phyloP scores from a whole-genome alignment of 306 rosid genomes.

The Albizia julibrissin region DNA sequence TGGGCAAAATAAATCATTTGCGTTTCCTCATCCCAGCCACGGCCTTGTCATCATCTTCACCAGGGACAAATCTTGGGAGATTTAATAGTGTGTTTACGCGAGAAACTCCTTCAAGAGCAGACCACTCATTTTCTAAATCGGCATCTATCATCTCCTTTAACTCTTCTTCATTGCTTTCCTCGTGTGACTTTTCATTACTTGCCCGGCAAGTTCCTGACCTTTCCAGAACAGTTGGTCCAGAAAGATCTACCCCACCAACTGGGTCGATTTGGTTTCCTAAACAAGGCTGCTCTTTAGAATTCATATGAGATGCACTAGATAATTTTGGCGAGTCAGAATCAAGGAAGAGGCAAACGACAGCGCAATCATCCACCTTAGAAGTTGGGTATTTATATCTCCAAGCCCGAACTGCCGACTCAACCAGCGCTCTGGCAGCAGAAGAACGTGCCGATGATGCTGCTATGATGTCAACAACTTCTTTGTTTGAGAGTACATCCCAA shows the following conservation, averaged over 20 bases:
- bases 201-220: conserved; percentile 57
- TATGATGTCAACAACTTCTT: conserved; percentile 88
- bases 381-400: conserved; percentile 92
- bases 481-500: conserved; percentile 97
- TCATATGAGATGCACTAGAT: conserved; percentile 54
- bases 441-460: conserved; percentile 68
- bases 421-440: conserved; percentile 76
- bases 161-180: conserved; percentile 44
- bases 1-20: conserved; percentile 38
- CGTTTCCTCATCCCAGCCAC: conserved; percentile 33
- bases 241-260: conserved; percentile 35
- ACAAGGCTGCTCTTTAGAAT: conserved; percentile 47
- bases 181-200: conserved; percentile 38
- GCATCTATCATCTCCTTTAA: conserved; percentile 41
- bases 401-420: conserved; percentile 80
- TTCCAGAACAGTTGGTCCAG: conserved; percentile 39
- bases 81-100: conserved; percentile 91
- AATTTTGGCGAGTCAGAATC: conserved; percentile 44
- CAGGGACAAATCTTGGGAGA: conserved; percentile 91
- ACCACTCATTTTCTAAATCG: conserved; percentile 75
- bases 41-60: conserved; percentile 62
- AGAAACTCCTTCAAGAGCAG: conserved; percentile 96
- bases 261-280: conserved; percentile 37
- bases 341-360: conserved; percentile 89
- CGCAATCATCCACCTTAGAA: conserved; percentile 96